These are phyloP conservation scores for Xylaria polymorpha DNA, from an alignment of 2,329 filamentous ascomycete species.

Conservation along the genomic window DNA sequence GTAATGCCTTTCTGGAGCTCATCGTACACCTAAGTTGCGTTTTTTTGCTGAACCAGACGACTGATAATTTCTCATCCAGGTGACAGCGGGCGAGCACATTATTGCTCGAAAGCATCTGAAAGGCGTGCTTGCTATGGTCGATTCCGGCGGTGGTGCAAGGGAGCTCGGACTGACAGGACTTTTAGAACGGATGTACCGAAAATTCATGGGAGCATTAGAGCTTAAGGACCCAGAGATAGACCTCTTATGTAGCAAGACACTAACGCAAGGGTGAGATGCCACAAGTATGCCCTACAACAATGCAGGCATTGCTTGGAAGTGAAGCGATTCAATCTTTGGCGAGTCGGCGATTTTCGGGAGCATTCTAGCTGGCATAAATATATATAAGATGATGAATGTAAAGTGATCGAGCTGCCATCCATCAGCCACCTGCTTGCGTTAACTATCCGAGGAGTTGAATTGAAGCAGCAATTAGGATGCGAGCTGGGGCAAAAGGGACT, in stretches of 20 bases:
- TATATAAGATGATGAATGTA: too few relatives aligned
- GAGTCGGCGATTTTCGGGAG: too few relatives aligned
- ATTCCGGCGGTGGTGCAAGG: constrained; percentile 8
- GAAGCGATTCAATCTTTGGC: too few relatives aligned
- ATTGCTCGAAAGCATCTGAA: constrained; percentile 23
- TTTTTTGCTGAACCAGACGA: neutral
- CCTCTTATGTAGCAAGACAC: constrained; percentile 6
- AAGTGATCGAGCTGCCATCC: too few relatives aligned
- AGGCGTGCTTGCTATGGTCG: constrained; percentile 15
- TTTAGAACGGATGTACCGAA: constrained; percentile 21
- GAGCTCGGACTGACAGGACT: constrained; percentile 17
- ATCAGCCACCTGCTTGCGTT: too few relatives aligned
- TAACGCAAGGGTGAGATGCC: neutral
- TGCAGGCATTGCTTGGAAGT: too few relatives aligned
- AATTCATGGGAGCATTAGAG: constrained; percentile 4
- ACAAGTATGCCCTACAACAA: too few relatives aligned
- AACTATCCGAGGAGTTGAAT: too few relatives aligned
- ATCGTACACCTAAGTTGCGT: neutral
- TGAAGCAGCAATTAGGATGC: too few relatives aligned
- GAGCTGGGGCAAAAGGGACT: too few relatives aligned
- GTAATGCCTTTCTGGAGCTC: constrained; percentile 9
- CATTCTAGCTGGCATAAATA: too few relatives aligned
- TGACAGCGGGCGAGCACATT: constrained; percentile 11
- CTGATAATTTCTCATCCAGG: neutral
- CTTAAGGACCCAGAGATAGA: constrained; percentile 16